Percentiles rank a stretch among this genome's conserved stretches.
Conservation (phyloP, 2,329 filamentous ascomycete genomes). For the Ceratocystis ficicola region DNA sequence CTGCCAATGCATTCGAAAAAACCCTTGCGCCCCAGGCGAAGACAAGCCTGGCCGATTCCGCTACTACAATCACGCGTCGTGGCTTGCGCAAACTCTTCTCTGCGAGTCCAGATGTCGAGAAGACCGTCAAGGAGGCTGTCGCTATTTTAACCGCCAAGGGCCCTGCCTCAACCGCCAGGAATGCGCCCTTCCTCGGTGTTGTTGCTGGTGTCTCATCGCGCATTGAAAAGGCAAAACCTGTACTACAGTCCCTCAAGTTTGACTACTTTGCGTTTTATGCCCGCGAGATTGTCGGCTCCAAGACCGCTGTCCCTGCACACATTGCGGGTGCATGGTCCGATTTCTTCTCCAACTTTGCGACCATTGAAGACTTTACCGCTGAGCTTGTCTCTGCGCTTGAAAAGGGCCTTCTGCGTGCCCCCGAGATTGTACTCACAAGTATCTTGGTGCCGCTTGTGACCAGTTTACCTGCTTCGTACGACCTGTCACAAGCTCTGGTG, state of each 20-base stretch:
- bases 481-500: constrained; percentile 63
- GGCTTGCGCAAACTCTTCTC: constrained; percentile 65
- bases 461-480: constrained; percentile 56
- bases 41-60: constrained; percentile 55
- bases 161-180: constrained; percentile 49
- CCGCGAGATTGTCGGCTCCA: constrained; percentile 73
- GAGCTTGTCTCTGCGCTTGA: constrained; percentile 72
- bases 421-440: constrained; percentile 75
- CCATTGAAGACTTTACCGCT: constrained; percentile 59
- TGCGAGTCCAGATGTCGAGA: constrained; percentile 42
- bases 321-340: constrained; percentile 62
- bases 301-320: constrained; percentile 56
- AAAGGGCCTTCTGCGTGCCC: constrained; percentile 76
- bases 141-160: constrained; percentile 57
- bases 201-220: constrained; percentile 78
- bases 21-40: constrained; percentile 57
- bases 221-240: constrained; percentile 47
- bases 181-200: constrained; percentile 69
- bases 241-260: constrained; percentile 50
- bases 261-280: constrained; percentile 72
- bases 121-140: constrained; percentile 52
- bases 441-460: constrained; percentile 61
- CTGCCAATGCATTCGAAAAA: constrained; percentile 64
- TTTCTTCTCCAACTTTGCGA: constrained; percentile 69
- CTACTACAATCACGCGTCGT: constrained; percentile 64